Evolutionary conservation across 257 asterid species (phyloP), one percentile per base, ranked within the genome.

Genomic region (Petunia axillaris): DNA sequence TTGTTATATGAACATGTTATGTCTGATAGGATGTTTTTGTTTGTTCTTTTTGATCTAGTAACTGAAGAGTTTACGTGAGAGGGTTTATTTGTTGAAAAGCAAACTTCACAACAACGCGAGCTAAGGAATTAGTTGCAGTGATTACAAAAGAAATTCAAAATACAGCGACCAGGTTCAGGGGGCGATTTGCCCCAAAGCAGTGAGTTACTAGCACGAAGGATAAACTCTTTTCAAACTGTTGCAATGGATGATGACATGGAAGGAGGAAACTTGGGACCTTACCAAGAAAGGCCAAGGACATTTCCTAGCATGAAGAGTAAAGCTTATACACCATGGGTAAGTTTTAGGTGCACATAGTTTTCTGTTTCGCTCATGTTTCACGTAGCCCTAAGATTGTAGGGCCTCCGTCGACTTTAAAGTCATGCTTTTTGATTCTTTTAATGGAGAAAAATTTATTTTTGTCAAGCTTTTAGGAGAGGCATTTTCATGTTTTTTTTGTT

Each of bases 201-300:
- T 25, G 93, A 87, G 84, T 89, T 86, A 8, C 89, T 91, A 53
- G 90, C 92, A 62, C 89, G 92, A 85, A 89, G 98, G 93, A 90
- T 87, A 79, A 92, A 91, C 85, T 90, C 95, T 84, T 96, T 89
- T 86, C 95, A 94, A 86, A 81, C 95, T 48, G 89, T 91, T 74
- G 84, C 93, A 50, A 96, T 94, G 99, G 98, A 96, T 81, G 97
- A 89, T 68, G 96, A 88, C 79, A 83, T 96, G 91, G 99, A 96
- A 84, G 89, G 90, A 80, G 98, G 98, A 58, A 87, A 84, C 82
- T 83, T 94, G 90, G 95, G 94, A 81, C 83, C 91, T 48, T 96
- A 87, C 84, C 97, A 89, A 78, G 98, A 91, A 40, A 89, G 94
- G 88, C 87, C 88, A 40, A 90, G 97, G 89, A 87, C 90, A 53